phyloP scores from a whole-genome alignment of 352 stramenopile genomes.

The Achlya hypogyna region DNA sequence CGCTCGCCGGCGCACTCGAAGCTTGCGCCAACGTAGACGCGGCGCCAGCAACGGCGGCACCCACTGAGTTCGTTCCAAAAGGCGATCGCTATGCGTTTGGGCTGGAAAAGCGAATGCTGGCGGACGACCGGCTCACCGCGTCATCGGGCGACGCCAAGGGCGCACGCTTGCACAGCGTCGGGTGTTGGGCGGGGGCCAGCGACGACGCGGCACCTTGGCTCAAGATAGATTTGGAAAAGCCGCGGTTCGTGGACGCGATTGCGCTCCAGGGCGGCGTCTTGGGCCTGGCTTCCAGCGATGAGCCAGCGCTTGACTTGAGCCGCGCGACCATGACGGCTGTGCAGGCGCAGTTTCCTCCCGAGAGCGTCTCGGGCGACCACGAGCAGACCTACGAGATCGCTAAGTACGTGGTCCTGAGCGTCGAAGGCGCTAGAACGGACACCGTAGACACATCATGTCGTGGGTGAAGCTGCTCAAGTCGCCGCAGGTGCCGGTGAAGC shows the following conservation, averaged over 20 bases:
- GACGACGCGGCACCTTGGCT: conserved; percentile 45
- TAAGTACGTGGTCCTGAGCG: conserved; percentile 4
- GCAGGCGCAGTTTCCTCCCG: conserved; percentile 32
- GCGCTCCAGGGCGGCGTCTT: conserved; percentile 46
- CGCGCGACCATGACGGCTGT: conserved; percentile 26
- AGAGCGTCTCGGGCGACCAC: conserved; percentile 43
- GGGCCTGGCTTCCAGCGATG: conserved; percentile 7
- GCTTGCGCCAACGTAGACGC: conserved; percentile 1
- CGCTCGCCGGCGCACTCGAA: not conserved
- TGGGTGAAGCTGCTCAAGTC: conserved; percentile 74
- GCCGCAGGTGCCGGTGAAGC: conserved; percentile 45
- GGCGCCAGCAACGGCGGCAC: not conserved
- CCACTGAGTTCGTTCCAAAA: conserved; percentile 29
- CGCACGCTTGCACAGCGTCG: conserved; percentile 40
- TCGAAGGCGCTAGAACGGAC: not conserved
- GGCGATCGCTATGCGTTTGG: conserved; percentile 45
- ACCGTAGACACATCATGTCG: conserved; percentile 41
- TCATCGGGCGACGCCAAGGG: conserved; percentile 62
- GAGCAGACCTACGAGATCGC: conserved; percentile 46
- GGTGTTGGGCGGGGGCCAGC: conserved; percentile 51
- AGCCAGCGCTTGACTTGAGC: conserved; percentile 34
- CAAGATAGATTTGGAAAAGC: conserved; percentile 62
- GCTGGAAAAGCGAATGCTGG: conserved; percentile 47
- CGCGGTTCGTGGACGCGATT: conserved; percentile 53
- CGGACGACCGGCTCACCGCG: conserved; percentile 42